Evolutionary conservation across 768 basidiomycete genomes (phyloP).

Genomic region (Amanita pseudoporphyria): DNA sequence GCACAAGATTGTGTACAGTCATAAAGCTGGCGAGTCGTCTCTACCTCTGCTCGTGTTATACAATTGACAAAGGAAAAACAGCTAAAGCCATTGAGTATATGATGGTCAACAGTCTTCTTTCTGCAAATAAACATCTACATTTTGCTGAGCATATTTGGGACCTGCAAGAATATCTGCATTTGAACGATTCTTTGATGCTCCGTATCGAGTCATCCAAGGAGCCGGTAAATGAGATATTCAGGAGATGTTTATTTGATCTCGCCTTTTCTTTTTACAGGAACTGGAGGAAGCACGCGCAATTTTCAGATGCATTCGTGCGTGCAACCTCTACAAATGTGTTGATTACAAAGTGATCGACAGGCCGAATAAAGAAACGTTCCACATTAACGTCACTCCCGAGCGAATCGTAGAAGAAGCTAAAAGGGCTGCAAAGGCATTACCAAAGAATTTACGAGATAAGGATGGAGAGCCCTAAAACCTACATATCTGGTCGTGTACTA

Average conservation of each 20-base stretch:
- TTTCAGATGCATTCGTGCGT: slow-evolving; percentile 47
- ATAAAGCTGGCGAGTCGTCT: slow-evolving; percentile 51
- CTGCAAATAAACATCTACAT: slow-evolving; percentile 55
- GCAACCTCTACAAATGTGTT: slow-evolving; percentile 62
- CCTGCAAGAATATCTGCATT: slow-evolving; percentile 47
- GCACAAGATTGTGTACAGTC: slow-evolving; percentile 79
- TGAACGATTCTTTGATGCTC: slow-evolving; percentile 62
- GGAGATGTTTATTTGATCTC: not conserved
- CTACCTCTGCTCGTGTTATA: not conserved
- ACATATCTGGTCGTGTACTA: no score
- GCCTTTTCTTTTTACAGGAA: slow-evolving; percentile 30
- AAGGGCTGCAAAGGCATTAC: slow-evolving; percentile 13
- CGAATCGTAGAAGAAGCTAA: slow-evolving; percentile 35
- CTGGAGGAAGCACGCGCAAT: slow-evolving; percentile 50
- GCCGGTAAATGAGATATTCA: slow-evolving; percentile 29
- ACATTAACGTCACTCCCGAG: slow-evolving; percentile 28
- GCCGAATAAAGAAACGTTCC: slow-evolving; percentile 25
- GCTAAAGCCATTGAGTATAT: slow-evolving; percentile 77
- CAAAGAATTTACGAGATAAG: not conserved
- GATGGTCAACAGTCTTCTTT: slow-evolving; percentile 67
- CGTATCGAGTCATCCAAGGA: slow-evolving; percentile 46
- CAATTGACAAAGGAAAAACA: slow-evolving; percentile 15
- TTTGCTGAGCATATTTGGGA: slow-evolving; percentile 48
- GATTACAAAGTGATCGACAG: slow-evolving; percentile 51
- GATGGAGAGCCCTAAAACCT: not conserved